Conservation (phyloP, 129 eudicot species). For the Pittosporum tobira region DNA sequence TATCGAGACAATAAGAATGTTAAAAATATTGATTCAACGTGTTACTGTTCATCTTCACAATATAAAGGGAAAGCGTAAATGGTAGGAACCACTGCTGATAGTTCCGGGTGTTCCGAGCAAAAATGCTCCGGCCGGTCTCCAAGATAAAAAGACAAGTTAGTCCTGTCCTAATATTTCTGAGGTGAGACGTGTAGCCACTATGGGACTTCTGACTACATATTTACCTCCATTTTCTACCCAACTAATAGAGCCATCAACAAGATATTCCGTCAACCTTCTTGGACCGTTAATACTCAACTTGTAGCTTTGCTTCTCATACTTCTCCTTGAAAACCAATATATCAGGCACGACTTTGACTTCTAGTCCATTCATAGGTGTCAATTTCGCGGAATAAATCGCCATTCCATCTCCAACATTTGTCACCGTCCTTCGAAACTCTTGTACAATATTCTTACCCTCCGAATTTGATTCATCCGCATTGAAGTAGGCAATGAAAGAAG, state of each 20-base stretch:
- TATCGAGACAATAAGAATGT: too few species aligned
- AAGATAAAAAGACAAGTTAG: too few species aligned
- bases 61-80: too few species aligned
- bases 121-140: too few species aligned
- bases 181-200: neutral
- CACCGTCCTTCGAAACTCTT: slow-evolving; percentile 9
- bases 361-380: neutral
- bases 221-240: slow-evolving; percentile 8
- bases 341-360: slow-evolving; percentile 4
- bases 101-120: too few species aligned
- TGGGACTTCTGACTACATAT: slow-evolving; percentile 11
- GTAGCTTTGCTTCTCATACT: slow-evolving; percentile 15
- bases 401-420: slow-evolving; percentile 10
- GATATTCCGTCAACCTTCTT: neutral
- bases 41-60: too few species aligned
- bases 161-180: neutral
- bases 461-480: neutral
- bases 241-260: slow-evolving; percentile 8
- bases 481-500: slow-evolving; percentile 14
- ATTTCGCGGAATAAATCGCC: neutral
- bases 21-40: too few species aligned
- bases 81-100: too few species aligned
- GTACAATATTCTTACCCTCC: neutral
- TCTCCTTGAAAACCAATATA: slow-evolving; percentile 8
- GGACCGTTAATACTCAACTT: slow-evolving; percentile 4